Conservation (phyloP, 1,284 basidiomycete species). For the Agaricales sp. region DNA sequence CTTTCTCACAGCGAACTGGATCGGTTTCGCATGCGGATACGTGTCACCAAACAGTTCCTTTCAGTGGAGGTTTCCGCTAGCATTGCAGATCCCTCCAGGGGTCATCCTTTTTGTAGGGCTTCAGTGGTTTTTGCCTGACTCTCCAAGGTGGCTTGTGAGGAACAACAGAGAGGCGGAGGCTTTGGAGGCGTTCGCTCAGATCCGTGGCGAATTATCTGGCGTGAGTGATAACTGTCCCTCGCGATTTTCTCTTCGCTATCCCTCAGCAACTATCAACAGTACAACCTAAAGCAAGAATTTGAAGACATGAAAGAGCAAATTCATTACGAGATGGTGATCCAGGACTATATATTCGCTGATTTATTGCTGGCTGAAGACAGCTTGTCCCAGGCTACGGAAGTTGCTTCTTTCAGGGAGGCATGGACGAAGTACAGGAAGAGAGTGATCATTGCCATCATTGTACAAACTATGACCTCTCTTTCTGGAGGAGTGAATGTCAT, state of each 20-base stretch:
- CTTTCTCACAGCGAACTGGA: conserved; percentile 10
- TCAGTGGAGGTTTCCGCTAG: conserved; percentile 13
- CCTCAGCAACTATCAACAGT: background rate
- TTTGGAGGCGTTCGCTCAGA: conserved; percentile 6
- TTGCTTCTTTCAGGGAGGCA: conserved; percentile 8
- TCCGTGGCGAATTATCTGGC: conserved; percentile 9
- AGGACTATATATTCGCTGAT: background rate
- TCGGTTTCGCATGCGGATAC: conserved; percentile 12
- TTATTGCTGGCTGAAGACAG: background rate
- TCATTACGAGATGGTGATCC: conserved; percentile 8
- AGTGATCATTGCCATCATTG: conserved; percentile 10
- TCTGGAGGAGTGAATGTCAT: conserved; percentile 11
- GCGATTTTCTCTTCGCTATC: background rate
- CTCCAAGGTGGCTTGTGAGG: conserved; percentile 11
- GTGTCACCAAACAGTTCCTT: conserved; percentile 7
- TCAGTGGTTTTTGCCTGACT: conserved; percentile 10
- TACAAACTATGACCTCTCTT: conserved; percentile 12
- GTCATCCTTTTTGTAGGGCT: conserved; percentile 11
- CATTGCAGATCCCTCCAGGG: conserved; percentile 12
- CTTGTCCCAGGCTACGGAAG: conserved; percentile 8
- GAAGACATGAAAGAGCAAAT: conserved; percentile 13
- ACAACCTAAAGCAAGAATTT: conserved; percentile 9
- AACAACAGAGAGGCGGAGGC: conserved; percentile 9
- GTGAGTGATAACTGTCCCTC: conserved; percentile 1
- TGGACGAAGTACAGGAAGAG: conserved; percentile 12